Evolutionary conservation across 139 green algal species (phyloP), one percentile per base, ranked within the genome.

Genomic region (Closterium sp.): DNA sequence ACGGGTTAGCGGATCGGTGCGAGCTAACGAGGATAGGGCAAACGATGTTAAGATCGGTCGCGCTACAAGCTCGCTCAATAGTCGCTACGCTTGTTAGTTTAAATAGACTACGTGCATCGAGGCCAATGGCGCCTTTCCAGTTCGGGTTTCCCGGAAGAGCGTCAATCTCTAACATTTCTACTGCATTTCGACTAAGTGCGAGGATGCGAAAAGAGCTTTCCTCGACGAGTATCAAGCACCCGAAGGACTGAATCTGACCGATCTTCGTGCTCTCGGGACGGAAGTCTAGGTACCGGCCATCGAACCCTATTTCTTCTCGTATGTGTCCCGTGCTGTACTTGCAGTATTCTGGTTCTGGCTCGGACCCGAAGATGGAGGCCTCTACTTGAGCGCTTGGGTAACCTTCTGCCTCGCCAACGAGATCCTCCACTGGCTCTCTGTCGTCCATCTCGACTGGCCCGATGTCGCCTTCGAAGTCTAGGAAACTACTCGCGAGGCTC

Each of bases 1-100:
- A 91, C 31, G 88, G 43, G 64, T 55, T 36, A 25, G 32, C 88
- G 1, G 43, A 64, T 30, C 32, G 23, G 32, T 32, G 34, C 30
- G 55, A 28, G 88, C 23, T 55, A 32, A 91, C 43, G 7, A 76
- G 32, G 66, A 91, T 86, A 30, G 88, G 88, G 88, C 38, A 84
- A 28, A 91, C 88, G 43, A 91, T 33, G 88, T 32, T 76, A 6
- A 91, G 88, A 66, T 91, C 88, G 10, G 35, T 86, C 31, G 64
- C 35, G 16, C 32, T 43, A 9, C 25, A 32, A 16, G 88, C 88
- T 28, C 38, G 6, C 88, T 91, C 43, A 31, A 91, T 35, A 2
- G 84, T 88, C 33, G 25, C 31, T 10, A 88, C 32, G 84, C 84
- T 88, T 9, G 83, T 33, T 32, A 33, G 83, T 33, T 86, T 86